Evolutionary conservation across 75 land plant species (phyloP), one percentile per base, ranked within the genome.

Genomic region (Gnetum montanum): DNA sequence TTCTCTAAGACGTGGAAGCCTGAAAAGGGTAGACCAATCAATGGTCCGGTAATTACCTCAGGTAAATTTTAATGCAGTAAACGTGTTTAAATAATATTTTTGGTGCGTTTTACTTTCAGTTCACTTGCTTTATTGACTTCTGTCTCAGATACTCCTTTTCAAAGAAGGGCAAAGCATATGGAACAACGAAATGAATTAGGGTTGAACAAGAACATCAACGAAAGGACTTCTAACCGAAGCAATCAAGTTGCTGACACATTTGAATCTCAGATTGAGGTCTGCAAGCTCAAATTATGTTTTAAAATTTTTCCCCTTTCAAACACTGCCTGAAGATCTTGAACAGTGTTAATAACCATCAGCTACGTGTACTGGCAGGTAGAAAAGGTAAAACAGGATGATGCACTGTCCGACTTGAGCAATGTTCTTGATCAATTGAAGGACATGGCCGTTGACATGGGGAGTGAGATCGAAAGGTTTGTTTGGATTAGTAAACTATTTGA

Each of bases 1-100:
- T 94, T 94, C 58, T 85, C 96, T 3, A 94, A 68, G 61, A 77
- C 77, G 23, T 94, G 98, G 98, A 94, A 94, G 68, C 91, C 98
- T 5, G 83, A 80, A 69, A 94, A 79, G 70, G 58, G 35, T 37
- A 82, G 78, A 28, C 49, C 66, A 38, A 82, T 89, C 7, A 70
- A 29, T 3, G 95, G 95, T 3, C 96, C 96, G 31, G 45, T 64
- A 46, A 48, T 70, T 40, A 57, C 62, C 3, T 59, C 66, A 67
- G 80, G 88, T 80, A 70, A 13, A 18, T 58, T 62, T 1, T 22
- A 29, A 20, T 3, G 6, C 13, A 27, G 27, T 34, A 20, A 24
- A 12, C 35, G 37, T 27, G 2, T 27, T 43, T 16, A 26, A 38
- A 15, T 24, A 33, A 16, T 53, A 27, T 3, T 59, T 47, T 18